A percentile compares a stretch with the other conserved stretches of the same genome.
phyloP scores from a whole-genome alignment of 2,329 filamentous ascomycete species.

The Ambrosiella xylebori region DNA sequence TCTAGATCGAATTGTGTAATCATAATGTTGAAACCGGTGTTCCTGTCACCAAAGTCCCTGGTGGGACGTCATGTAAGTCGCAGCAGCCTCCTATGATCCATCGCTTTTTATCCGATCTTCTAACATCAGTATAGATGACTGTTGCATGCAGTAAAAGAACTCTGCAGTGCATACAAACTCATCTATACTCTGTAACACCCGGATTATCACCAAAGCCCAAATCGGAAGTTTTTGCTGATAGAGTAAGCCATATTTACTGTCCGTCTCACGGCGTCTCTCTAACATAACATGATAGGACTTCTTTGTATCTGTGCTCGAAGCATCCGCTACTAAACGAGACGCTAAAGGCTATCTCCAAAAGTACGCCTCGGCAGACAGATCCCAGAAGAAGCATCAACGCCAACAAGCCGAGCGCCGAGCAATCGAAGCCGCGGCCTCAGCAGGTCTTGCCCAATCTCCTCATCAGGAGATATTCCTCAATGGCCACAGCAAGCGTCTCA shows the following conservation, averaged over 20 bases:
- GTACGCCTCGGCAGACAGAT: conserved; percentile 32
- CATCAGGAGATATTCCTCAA: background rate
- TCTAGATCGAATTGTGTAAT: background rate
- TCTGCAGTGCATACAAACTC: background rate
- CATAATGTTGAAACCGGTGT: background rate
- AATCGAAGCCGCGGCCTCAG: conserved; percentile 13
- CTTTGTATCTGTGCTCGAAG: conserved; percentile 69
- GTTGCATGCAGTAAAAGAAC: background rate
- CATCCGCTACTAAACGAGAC: conserved; percentile 82
- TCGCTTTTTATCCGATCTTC: background rate
- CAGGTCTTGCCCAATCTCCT: background rate
- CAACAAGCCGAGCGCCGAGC: conserved; percentile 1
- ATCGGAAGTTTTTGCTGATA: conserved; percentile 12
- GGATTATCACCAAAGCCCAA: conserved; percentile 8
- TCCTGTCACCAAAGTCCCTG: background rate
- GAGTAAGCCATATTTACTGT: background rate
- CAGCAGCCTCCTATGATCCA: background rate
- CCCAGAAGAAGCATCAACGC: conserved; percentile 1
- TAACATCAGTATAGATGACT: background rate
- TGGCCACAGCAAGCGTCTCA: conserved; percentile 13
- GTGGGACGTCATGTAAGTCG: background rate
- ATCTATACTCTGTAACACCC: conserved; percentile 11
- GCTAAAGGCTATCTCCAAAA: conserved; percentile 82
- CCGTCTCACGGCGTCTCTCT: background rate
- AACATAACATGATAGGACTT: conserved; percentile 44